Conservation (phyloP, 2,329 filamentous ascomycete genomes). For the Helotiales sp. region DNA sequence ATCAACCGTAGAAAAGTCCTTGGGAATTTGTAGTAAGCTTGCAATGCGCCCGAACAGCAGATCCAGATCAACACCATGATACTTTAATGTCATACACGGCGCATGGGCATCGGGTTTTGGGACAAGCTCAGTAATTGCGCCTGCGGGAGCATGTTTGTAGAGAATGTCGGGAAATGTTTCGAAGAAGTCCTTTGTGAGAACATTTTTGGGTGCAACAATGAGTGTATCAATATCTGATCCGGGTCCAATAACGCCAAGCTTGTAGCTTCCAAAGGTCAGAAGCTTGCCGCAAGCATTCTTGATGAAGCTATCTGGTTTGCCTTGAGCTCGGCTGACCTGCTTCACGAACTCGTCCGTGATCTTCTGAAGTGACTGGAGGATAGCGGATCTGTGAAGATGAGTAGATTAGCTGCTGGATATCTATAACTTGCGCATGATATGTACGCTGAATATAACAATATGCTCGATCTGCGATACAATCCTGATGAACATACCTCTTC, state of each 20-base stretch:
- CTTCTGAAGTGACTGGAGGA: constrained; percentile 74
- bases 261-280: constrained; percentile 95
- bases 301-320: constrained; percentile 72
- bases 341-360: constrained; percentile 87
- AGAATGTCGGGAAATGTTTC: constrained; percentile 80
- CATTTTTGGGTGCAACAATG: constrained; percentile 86
- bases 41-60: constrained; percentile 82
- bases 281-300: constrained; percentile 88
- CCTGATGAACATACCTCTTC: constrained; percentile 60
- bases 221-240: constrained; percentile 98
- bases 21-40: constrained; percentile 68
- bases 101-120: constrained; percentile 89
- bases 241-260: constrained; percentile 89
- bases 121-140: constrained; percentile 81
- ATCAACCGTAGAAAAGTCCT: constrained; percentile 75
- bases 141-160: constrained; percentile 70
- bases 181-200: constrained; percentile 90
- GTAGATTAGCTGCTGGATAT: constrained; percentile 11
- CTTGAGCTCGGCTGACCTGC: constrained; percentile 59
- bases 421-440: constrained; percentile 7
- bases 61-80: constrained; percentile 90
- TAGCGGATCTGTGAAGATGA: constrained; percentile 47
- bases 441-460: neutral
- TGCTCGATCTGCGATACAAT: neutral
- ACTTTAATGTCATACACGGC: constrained; percentile 96